phyloP scores from a whole-genome alignment of 1,139 yeast species.

The Maudiozyma humilis region DNA sequence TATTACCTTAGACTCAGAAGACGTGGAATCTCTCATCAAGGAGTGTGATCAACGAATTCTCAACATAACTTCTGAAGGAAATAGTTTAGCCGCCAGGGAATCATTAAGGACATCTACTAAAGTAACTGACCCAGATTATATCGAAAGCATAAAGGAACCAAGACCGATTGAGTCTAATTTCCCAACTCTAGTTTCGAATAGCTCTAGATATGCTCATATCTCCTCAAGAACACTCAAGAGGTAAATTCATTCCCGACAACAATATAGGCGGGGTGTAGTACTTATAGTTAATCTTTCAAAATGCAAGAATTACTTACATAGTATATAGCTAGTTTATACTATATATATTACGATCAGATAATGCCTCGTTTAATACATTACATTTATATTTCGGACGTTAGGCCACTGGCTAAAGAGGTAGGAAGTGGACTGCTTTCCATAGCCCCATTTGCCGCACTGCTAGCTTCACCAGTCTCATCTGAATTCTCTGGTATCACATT shows the following conservation, averaged over 20 bases:
- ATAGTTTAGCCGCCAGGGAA: not conserved
- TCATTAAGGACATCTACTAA: not conserved
- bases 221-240: not conserved
- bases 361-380: no score
- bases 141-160: not conserved
- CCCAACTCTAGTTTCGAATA: not conserved
- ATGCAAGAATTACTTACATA: no score
- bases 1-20: not conserved
- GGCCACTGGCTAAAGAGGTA: not conserved
- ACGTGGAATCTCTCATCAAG: not conserved
- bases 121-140: not conserved
- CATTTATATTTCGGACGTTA: not conserved
- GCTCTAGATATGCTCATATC: not conserved
- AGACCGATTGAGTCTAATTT: not conserved
- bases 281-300: no score
- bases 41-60: not conserved
- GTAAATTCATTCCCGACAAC: no score
- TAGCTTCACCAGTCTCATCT: conserved; percentile 12
- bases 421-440: not conserved
- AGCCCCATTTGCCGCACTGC: not conserved
- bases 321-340: no score
- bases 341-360: no score
- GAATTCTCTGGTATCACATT: conserved; percentile 13
- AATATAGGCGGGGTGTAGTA: no score
- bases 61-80: not conserved